These are phyloP conservation scores for Aureobasidium sp. DNA, from an alignment of 2,329 filamentous ascomycete species.

Conservation along the genomic window DNA sequence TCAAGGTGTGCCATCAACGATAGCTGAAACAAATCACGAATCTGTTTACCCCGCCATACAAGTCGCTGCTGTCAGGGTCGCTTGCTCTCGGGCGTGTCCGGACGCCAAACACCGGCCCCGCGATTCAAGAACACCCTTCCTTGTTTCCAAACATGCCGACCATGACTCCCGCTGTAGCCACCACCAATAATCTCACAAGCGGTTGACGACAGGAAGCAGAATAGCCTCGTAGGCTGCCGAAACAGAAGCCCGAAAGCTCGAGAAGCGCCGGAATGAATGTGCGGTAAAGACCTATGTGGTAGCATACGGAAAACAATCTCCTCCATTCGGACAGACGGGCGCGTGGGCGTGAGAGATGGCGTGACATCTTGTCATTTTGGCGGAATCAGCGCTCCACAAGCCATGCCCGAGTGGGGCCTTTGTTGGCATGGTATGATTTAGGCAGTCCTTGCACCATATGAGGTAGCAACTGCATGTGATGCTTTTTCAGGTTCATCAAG, in stretches of 20 bases:
- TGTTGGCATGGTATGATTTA: not conserved
- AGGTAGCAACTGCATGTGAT: not conserved
- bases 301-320: not conserved
- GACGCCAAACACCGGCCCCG: not conserved
- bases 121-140: not conserved
- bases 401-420: not conserved
- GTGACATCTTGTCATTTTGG: slow-evolving; percentile 4
- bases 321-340: not conserved
- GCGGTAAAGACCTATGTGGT: not conserved
- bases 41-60: not conserved
- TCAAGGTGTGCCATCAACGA: not conserved
- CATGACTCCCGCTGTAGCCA: not conserved
- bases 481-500: not conserved
- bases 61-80: not conserved
- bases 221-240: not conserved
- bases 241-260: not conserved
- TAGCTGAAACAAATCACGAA: not conserved
- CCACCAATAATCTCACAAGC: not conserved
- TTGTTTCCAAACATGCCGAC: not conserved
- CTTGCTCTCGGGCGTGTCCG: not conserved
- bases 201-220: too few relatives aligned
- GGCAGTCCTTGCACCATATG: not conserved
- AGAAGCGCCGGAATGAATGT: not conserved
- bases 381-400: not conserved
- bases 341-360: not conserved